These are phyloP conservation scores for Chrysosporium queenslandicum DNA, from an alignment of 2,329 filamentous ascomycete species.

Conservation along the genomic window DNA sequence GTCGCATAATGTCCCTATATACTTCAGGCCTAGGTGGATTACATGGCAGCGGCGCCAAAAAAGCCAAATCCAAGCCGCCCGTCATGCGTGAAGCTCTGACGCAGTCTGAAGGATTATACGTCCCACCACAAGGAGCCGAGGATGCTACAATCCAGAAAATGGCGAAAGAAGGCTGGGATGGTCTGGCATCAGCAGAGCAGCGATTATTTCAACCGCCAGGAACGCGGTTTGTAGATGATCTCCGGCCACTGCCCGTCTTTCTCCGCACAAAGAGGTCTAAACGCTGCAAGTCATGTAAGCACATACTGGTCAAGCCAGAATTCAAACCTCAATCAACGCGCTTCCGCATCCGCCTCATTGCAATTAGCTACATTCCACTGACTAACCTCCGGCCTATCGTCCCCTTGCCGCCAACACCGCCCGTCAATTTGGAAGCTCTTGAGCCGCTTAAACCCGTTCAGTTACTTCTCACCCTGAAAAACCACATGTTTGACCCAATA, in stretches of 20 bases:
- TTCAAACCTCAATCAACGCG: slow-evolving; percentile 78
- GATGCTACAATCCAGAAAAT: slow-evolving; percentile 51
- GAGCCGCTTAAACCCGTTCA: slow-evolving; percentile 51
- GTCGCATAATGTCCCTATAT: slow-evolving; percentile 86
- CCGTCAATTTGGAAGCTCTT: slow-evolving; percentile 39
- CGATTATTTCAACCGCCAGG: slow-evolving; percentile 41
- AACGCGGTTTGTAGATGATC: slow-evolving; percentile 57
- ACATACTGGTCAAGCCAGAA: slow-evolving; percentile 92
- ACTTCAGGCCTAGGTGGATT: slow-evolving; percentile 51
- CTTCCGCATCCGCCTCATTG: slow-evolving; percentile 86
- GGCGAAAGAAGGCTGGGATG: slow-evolving; percentile 51
- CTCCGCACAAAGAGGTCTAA: slow-evolving; percentile 89
- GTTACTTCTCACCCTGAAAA: slow-evolving; percentile 81
- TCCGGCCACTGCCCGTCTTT: slow-evolving; percentile 71
- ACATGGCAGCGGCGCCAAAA: slow-evolving; percentile 43
- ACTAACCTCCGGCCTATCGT: slow-evolving; percentile 56
- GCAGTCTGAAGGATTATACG: slow-evolving; percentile 59
- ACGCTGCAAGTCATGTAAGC: slow-evolving; percentile 81
- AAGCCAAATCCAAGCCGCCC: slow-evolving; percentile 55
- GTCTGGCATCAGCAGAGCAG: slow-evolving; percentile 49
- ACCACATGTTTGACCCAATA: slow-evolving; percentile 86
- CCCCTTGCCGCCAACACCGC: slow-evolving; percentile 33
- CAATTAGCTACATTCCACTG: slow-evolving; percentile 75
- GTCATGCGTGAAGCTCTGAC: slow-evolving; percentile 72
- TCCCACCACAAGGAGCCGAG: slow-evolving; percentile 52